A percentile compares a stretch with the other conserved stretches of the same genome.
Conservation (phyloP, 352 stramenopile genomes). For the Pythium phragmiticola region DNA sequence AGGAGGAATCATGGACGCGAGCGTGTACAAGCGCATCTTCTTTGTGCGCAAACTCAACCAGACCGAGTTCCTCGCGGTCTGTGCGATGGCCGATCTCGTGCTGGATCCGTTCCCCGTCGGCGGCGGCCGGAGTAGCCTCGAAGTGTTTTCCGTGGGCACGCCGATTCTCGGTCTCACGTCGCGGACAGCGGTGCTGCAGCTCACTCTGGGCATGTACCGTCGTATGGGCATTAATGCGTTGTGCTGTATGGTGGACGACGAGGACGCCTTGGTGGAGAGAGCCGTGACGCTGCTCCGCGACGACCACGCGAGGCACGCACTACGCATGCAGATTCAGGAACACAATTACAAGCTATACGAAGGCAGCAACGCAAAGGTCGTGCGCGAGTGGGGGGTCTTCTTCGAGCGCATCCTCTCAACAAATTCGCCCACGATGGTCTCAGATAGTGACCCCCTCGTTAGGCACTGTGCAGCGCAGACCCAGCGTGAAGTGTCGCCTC, state of each 20-base stretch:
- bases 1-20: conserved; percentile 10
- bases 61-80: conserved; percentile 43
- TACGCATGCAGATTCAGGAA: conserved; percentile 31
- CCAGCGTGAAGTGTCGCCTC: background rate
- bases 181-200: conserved; percentile 57
- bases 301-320: conserved; percentile 1
- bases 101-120: conserved; percentile 66
- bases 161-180: conserved; percentile 55
- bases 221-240: conserved; percentile 38
- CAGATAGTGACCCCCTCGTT: background rate
- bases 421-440: conserved; percentile 7
- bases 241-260: conserved; percentile 27
- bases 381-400: conserved; percentile 48
- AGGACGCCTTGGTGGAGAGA: conserved; percentile 27
- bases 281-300: conserved; percentile 37
- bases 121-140: conserved; percentile 52
- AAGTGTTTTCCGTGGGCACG: conserved; percentile 60
- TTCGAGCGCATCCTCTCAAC: conserved; percentile 26
- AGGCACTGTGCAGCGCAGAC: background rate
- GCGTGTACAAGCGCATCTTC: conserved; percentile 36
- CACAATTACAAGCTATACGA: conserved; percentile 41
- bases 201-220: conserved; percentile 63
- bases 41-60: conserved; percentile 41
- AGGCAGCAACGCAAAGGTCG: conserved; percentile 23
- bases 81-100: conserved; percentile 45